These are phyloP conservation scores for Sabuloglossum arenarium DNA, from an alignment of 495 filamentous ascomycete species.

Conservation along the genomic window DNA sequence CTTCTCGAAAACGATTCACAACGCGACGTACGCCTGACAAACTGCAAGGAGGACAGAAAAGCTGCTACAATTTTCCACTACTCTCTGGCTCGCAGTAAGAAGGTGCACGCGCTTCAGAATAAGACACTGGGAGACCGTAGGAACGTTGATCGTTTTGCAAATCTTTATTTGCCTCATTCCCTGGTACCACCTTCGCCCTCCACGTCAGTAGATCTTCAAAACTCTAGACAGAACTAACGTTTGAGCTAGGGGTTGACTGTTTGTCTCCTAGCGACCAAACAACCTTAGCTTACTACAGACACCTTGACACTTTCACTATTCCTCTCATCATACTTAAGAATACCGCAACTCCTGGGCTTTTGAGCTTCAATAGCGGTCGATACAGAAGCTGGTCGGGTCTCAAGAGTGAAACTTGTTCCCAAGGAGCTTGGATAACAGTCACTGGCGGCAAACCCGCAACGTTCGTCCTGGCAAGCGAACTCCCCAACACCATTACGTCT, in stretches of 20 bases:
- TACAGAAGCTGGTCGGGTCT: neutral
- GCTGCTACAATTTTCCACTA: neutral
- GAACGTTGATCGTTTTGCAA: neutral
- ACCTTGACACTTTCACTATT: neutral
- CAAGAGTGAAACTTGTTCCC: neutral
- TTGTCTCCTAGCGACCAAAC: neutral
- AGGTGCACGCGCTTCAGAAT: neutral
- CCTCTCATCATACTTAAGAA: neutral
- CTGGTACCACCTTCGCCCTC: neutral
- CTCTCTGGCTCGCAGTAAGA: neutral
- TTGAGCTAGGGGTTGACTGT: neutral
- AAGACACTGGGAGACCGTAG: neutral
- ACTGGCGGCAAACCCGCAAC: conserved; percentile 24
- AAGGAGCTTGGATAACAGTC: conserved; percentile 1
- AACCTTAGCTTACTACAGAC: neutral
- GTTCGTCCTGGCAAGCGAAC: conserved; percentile 46
- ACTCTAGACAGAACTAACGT: neutral
- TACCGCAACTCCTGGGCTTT: neutral
- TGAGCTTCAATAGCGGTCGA: neutral
- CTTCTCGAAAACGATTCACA: neutral
- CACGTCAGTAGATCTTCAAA: neutral
- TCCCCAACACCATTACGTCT: conserved; percentile 10
- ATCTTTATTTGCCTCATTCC: neutral
- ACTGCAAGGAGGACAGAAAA: neutral
- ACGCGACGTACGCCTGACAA: neutral